phyloP scores from a whole-genome alignment of 2,329 filamentous ascomycete genomes.

The Curvularia lunata region DNA sequence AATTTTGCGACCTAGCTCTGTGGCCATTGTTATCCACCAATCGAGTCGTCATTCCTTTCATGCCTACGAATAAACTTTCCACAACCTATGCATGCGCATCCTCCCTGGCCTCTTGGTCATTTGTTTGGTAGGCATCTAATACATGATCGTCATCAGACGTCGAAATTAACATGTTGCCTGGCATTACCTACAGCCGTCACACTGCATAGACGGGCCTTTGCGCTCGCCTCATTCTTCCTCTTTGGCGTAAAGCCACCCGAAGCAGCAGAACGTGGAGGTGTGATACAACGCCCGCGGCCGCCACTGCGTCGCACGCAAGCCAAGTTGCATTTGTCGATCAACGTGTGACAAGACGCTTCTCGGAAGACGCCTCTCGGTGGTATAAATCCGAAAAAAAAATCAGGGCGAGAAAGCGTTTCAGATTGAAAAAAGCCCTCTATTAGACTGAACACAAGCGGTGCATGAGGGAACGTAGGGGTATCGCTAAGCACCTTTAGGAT shows the following conservation, averaged over 20 bases:
- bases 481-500: slow-evolving; percentile 11
- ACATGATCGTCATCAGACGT: slow-evolving; percentile 20
- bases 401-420: slow-evolving; percentile 34
- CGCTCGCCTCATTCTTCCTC: slow-evolving; percentile 30
- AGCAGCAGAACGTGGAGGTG: slow-evolving; percentile 9
- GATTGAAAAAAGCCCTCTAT: slow-evolving; percentile 8
- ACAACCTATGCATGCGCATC: slow-evolving; percentile 10
- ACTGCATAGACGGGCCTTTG: slow-evolving; percentile 11
- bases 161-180: slow-evolving; percentile 28
- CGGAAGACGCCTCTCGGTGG: slow-evolving; percentile 15
- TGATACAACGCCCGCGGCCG: slow-evolving; percentile 5
- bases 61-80: slow-evolving; percentile 10
- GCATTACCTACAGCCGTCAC: slow-evolving; percentile 6
- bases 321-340: slow-evolving; percentile 29
- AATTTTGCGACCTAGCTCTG: neutral
- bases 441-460: slow-evolving; percentile 16
- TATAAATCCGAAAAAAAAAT: slow-evolving; percentile 5
- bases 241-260: slow-evolving; percentile 25
- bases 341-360: slow-evolving; percentile 38
- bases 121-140: slow-evolving; percentile 16
- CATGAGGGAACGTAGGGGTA: slow-evolving; percentile 10
- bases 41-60: neutral
- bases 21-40: neutral
- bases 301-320: slow-evolving; percentile 8
- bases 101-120: slow-evolving; percentile 26